phyloP scores from a whole-genome alignment of 768 basidiomycete species.

The Amanita brunnescens region DNA sequence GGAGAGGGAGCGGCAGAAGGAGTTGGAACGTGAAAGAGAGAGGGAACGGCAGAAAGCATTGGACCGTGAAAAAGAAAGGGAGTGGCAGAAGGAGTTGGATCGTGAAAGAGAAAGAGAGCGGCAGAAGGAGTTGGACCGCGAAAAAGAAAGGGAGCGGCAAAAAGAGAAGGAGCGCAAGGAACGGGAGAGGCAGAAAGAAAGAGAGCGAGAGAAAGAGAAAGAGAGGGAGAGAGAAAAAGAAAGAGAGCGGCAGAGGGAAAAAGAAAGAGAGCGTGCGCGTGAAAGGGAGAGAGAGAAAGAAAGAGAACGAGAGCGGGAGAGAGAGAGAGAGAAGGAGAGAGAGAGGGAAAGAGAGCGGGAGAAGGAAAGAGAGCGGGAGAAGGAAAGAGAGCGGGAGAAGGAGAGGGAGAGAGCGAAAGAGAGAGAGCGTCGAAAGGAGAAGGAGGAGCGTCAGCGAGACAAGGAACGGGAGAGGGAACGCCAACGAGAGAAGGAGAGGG shows the following conservation, averaged over 20 bases:
- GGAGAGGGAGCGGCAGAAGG: background rate
- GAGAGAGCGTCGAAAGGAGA: conserved; percentile 5
- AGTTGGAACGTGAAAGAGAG: conserved; percentile 10
- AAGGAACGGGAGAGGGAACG: conserved; percentile 3
- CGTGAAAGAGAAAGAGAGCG: conserved; percentile 4
- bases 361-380: conserved; percentile 1
- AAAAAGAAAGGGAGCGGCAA: background rate
- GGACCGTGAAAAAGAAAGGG: no score
- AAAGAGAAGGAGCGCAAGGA: conserved; percentile 1
- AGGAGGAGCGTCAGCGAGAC: conserved; percentile 7
- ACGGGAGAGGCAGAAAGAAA: conserved; percentile 1
- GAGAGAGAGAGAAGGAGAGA: conserved; percentile 7
- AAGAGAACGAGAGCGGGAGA: conserved; percentile 8
- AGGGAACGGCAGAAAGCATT: background rate
- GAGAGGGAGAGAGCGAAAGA: conserved; percentile 5
- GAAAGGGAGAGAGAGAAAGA: conserved; percentile 1
- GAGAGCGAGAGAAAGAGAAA: conserved; percentile 1
- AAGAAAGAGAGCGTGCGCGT: background rate
- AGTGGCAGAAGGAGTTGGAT: background rate
- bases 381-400: conserved; percentile 7
- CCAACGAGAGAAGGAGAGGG: conserved; percentile 6
- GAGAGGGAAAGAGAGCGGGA: conserved; percentile 2
- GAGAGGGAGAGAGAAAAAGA: conserved; percentile 6
- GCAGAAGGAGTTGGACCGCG: conserved; percentile 10
- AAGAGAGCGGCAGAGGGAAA: background rate